Evolutionary conservation across 345 rosid species (phyloP).

Genomic region (Raphanus raphanistrum): DNA sequence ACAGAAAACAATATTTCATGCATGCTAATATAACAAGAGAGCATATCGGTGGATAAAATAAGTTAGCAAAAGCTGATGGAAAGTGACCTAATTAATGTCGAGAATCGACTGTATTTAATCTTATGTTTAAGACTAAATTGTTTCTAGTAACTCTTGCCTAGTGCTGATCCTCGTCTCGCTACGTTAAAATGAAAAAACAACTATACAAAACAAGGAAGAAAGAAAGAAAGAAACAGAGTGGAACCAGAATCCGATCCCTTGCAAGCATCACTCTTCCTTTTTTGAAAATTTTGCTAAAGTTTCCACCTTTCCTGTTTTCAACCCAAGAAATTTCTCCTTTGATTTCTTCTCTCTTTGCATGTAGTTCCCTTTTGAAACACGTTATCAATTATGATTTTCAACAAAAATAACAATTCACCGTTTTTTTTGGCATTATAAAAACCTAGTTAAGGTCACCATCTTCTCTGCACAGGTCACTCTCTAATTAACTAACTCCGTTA

Average conservation of each 20-base stretch:
- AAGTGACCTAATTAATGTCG: conserved; percentile 24
- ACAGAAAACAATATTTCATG: not conserved
- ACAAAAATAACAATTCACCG: not conserved
- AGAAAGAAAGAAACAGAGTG: conserved; percentile 25
- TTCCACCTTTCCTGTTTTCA: conserved; percentile 25
- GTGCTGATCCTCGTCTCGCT: not conserved
- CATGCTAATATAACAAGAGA: conserved; percentile 11
- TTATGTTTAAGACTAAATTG: not conserved
- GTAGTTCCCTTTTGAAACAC: conserved; percentile 28
- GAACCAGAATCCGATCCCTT: conserved; percentile 34
- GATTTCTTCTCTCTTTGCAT: conserved; percentile 16
- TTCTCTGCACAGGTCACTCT: conserved; percentile 29
- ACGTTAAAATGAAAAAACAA: not conserved
- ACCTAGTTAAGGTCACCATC: conserved; percentile 23
- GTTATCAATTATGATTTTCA: conserved; percentile 22
- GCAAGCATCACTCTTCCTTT: conserved; percentile 21
- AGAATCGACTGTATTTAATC: conserved; percentile 7
- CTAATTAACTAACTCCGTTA: not conserved
- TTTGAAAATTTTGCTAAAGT: conserved; percentile 36
- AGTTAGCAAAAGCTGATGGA: conserved; percentile 25
- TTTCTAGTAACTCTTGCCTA: not conserved
- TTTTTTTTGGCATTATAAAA: conserved; percentile 27
- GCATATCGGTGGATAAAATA: conserved; percentile 14
- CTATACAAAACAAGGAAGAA: not conserved
- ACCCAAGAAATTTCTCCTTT: conserved; percentile 11